Evolutionary conservation across 2,329 filamentous ascomycete genomes (phyloP), one percentile per base, ranked within the genome.

Genomic region (Anisogramma anomala): DNA sequence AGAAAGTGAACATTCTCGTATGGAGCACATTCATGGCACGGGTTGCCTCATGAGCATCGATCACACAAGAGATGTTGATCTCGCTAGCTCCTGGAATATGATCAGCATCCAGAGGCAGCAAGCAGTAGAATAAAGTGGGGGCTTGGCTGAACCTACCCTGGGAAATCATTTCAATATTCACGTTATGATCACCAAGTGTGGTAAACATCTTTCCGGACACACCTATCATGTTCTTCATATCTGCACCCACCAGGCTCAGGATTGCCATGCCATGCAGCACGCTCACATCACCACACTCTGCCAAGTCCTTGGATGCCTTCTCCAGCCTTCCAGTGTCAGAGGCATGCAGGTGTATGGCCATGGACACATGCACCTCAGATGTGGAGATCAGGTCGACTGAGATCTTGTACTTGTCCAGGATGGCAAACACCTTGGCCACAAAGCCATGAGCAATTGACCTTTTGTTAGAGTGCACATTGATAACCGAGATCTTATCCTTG

Each of bases 161-260:
- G 18, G 86, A 94, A 52, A 98, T 98, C 91, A 98, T 98, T 66
- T 98, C 91, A 52, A 98, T 86, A 59, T 98, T 98, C 57, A 98
- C 80, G 53, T 84, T 84, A 59, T 94, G 83, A 58, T 95, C 84
- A 32, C 91, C 91, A 14, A 98, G 69, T 1, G 88, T 93, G 35
- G 83, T 85, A 62, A 98, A 96, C 84, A 98, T 96, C 52, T 76
- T 79, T 20, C 91, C 91, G 6, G 84, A 84, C 48, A 98, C 86
- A 48, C 91, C 91, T 43, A 84, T 71, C 87, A 96, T 95, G 62
- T 94, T 91, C 69, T 94, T 94, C 80, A 98, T 85, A 62, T 96
- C 86, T 46, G 85, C 84, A 36, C 91, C 91, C 1, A 98, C 89
- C 39, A 98, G 67, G 55, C 86, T 94, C 47, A 98, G 71, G 57